phyloP scores from a whole-genome alignment of 2,329 filamentous ascomycete species.

The Triangularia verruculosa region DNA sequence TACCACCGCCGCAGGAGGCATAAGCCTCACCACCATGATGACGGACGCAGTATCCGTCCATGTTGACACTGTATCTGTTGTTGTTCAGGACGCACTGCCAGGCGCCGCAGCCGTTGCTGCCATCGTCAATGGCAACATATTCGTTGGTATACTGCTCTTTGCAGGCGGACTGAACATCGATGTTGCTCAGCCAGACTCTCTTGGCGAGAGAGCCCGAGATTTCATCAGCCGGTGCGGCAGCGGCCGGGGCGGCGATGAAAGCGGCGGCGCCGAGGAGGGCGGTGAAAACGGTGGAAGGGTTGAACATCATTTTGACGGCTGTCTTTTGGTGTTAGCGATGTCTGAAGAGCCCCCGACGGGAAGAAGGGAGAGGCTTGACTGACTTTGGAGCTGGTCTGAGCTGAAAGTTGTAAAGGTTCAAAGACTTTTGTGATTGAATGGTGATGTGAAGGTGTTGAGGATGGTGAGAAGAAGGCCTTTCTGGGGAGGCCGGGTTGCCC shows the following conservation, averaged over 20 bases:
- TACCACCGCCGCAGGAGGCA: too few species aligned
- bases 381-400: background rate
- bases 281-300: background rate
- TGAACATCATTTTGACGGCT: background rate
- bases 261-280: background rate
- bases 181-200: background rate
- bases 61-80: too few species aligned
- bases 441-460: background rate
- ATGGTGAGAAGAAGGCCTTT: background rate
- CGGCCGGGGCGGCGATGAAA: background rate
- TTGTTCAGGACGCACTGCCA: background rate
- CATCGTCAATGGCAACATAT: background rate
- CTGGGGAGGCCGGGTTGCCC: too few species aligned
- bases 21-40: too few species aligned
- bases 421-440: background rate
- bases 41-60: too few species aligned
- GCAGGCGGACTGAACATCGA: background rate
- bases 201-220: background rate
- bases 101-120: background rate
- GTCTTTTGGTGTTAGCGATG: background rate
- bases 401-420: background rate
- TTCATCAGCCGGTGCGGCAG: background rate
- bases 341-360: background rate
- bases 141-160: background rate
- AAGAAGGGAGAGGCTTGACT: background rate